Conservation (phyloP, 2,329 filamentous ascomycete genomes). For the Aspergillus texensis region DNA sequence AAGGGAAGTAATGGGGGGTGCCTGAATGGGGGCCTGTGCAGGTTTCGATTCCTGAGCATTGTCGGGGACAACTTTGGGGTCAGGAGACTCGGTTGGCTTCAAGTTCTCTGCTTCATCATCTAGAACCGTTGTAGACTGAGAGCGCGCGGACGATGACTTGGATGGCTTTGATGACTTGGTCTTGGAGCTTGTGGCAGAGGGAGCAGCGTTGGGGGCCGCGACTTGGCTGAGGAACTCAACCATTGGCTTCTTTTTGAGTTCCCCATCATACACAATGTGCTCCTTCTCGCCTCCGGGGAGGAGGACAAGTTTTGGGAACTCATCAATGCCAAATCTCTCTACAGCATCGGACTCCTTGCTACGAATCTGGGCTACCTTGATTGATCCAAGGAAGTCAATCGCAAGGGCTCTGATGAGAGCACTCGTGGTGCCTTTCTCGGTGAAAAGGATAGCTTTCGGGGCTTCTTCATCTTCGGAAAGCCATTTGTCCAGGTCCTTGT, state of each 20-base stretch:
- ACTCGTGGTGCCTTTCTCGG: conserved; percentile 86
- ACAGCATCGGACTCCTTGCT: conserved; percentile 75
- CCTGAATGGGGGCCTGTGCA: conserved; percentile 55
- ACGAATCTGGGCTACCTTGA: conserved; percentile 80
- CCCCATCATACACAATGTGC: conserved; percentile 74
- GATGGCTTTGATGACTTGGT: conserved; percentile 39
- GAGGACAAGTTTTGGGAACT: conserved; percentile 80
- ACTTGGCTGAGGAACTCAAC: conserved; percentile 80
- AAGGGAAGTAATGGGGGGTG: conserved; percentile 69
- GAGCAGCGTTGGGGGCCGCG: conserved; percentile 77
- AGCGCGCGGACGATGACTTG: conserved; percentile 44
- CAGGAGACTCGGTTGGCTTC: conserved; percentile 57
- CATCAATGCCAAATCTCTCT: conserved; percentile 72
- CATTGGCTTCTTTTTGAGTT: conserved; percentile 82
- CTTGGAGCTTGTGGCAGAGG: conserved; percentile 52
- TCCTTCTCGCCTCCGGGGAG: conserved; percentile 72
- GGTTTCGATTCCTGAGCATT: conserved; percentile 38
- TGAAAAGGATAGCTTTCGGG: conserved; percentile 88
- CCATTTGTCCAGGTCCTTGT: conserved; percentile 78
- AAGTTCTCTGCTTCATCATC: conserved; percentile 30
- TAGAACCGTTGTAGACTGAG: conserved; percentile 50
- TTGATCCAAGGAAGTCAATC: conserved; percentile 82
- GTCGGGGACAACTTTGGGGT: conserved; percentile 50
- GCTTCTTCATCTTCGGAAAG: conserved; percentile 66
- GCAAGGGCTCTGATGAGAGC: conserved; percentile 80